Base-by-base conservation (phyloP, 257 asterid species). In the Solanum dulcamara region DNA sequence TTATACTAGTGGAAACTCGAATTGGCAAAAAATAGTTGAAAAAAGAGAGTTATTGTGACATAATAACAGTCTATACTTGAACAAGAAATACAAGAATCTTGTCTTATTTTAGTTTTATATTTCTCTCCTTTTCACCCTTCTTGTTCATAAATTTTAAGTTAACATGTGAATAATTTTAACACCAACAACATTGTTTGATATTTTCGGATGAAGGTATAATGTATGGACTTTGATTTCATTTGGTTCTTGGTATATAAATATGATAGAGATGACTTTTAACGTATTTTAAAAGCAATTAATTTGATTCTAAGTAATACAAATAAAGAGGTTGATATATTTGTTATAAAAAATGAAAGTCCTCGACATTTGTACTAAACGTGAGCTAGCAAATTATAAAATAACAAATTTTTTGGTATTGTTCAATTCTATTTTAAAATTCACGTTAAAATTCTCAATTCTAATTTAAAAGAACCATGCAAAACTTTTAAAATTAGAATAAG, bases 341-440 rank as follows among this genome's bases (percentile, higher is more conserved):
- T 59, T 22, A 20, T 59, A 2, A 5, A n/a, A n/a, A n/a, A n/a
- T n/a, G 2, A n/a, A 59, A 59, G 32, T n/a, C 67, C 1, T 59
- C 3, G 5, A n/a, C 1, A n/a, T n/a, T 0, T 59, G 4, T 4
- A 10, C 3, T 57, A 0, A 7, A 46, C 5, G 0, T 60, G 1
- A 60, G 9, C 68, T 60, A 60, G 24, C 12, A 60, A 46, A 24
- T 1, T 24, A 24, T 1, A 60, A 60, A 26, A 57, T 22, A 57
- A 60, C 8, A 22, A 1, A 53, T 5, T 53, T 55, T 8, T 12
- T 57, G 10, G 0, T 24, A 2, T 59, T 1, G 0, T 59, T 59
- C 11, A 1, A n/a, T n/a, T 3, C 6, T 15, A 59, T 59, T 24
- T 59, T 10, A 59, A 10, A 12, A 60, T 60, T 12, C 13, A 60